Evolutionary conservation across 2,329 filamentous ascomycete species (phyloP), one percentile per base, ranked within the genome.

Genomic region (Calonectria pauciramosa): DNA sequence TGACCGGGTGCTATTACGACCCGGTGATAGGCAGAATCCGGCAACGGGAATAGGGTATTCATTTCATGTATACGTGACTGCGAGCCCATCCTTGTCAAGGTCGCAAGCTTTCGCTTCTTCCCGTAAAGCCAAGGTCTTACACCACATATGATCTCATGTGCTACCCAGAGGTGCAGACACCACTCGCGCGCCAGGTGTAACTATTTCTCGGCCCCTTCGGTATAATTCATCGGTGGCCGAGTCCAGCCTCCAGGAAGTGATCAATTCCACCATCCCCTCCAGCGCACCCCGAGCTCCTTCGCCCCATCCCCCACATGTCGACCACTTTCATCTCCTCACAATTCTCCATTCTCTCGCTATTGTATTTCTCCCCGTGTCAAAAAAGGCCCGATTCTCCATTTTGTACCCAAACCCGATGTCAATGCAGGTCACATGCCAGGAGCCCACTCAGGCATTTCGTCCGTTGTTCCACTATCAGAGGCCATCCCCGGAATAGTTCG

Each of bases 381-480:
- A 63, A 56, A 63, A 63, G 56, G 56, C 36, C 56, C 56, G 56
- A 63, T 41, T 63, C 56, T 63, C 56, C 56, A 63, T 63, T 36
- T 41, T 41, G 56, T 26, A 38, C 56, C 56, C 56, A 28, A 38
- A 38, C 38, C 38, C 26, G 23, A 20, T 44, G 56, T 41, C 56
- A 41, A 63, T 63, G 56, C 56, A 63, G 56, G 47, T 54, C 65
- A 68, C 65, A 54, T 68, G 65, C 36, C 51, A 28, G n/a, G 65
- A 26, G 30, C 65, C 47, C 56, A 41, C 56, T 41, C 56, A 18
- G 56, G 23, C 36, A 26, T 38, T 38, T 63, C 56, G 56, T 63
- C 32, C 36, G 56, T 16, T 41, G 56, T 63, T 63, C 56, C 52
- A 47, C 56, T 20, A 23, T 14, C 5, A 63, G 56, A 38, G 34